These are phyloP conservation scores for Dioscorea alata DNA, from an alignment of 106 monocot genomes.

Conservation along the genomic window DNA sequence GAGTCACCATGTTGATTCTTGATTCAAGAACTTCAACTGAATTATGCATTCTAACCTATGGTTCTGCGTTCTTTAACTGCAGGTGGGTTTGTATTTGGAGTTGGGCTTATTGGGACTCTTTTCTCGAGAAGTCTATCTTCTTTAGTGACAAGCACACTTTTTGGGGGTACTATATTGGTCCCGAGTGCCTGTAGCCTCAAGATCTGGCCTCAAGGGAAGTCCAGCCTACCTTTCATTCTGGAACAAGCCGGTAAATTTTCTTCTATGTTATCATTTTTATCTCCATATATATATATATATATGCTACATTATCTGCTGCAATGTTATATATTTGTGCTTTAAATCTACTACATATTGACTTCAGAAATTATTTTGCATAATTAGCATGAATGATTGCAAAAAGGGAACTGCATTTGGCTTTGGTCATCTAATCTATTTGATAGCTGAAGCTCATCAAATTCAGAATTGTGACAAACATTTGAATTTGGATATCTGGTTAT, in stretches of 20 bases:
- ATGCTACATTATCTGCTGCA: neutral
- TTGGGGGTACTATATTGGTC: neutral
- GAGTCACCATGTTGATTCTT: too few relatives aligned
- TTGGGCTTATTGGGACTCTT: neutral
- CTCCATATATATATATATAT: neutral
- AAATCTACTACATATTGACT: neutral
- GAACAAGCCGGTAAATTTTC: neutral
- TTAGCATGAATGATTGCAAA: neutral
- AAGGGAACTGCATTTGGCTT: neutral
- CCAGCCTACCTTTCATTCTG: neutral
- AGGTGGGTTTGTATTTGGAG: conserved; percentile 1
- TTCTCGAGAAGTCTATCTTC: neutral
- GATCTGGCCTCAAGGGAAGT: neutral
- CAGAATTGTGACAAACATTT: neutral
- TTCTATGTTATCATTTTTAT: neutral
- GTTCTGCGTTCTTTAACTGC: neutral
- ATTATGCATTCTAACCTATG: neutral
- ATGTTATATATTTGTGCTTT: neutral
- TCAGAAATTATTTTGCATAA: neutral
- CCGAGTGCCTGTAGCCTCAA: neutral
- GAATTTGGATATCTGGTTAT: neutral
- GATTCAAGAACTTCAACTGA: neutral
- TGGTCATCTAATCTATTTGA: neutral
- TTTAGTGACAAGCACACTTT: neutral
- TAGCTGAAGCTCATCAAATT: neutral